Base-by-base conservation (phyloP, 768 basidiomycete species). In the Crassisporium funariophilum region DNA sequence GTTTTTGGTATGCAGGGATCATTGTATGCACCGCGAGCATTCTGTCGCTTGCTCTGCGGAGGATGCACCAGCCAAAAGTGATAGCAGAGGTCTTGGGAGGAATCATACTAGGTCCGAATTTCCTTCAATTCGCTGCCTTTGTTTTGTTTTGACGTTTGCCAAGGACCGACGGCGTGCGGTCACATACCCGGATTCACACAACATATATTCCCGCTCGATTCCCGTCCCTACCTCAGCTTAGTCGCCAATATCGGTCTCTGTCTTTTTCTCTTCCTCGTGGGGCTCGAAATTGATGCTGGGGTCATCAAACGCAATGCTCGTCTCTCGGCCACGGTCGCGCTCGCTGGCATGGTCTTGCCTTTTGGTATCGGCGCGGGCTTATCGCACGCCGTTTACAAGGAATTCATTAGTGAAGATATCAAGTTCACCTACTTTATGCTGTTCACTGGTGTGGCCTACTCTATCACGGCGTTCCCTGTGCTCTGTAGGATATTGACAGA, bases 381-480 rank as follows among this genome's bases (percentile, higher is more conserved):
- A 8, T 56, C 77, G 22, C 78, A 72, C 8, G 83, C 88, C 0
- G 60, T 97, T 5, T 98, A 93, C 70, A 66, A 71, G 9, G 59
- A 82, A 48, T 98, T 95, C 67, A 79, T 91, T 53, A 78, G 86
- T 59, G 65, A 70, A 1, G 72, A 67, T 36, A 76, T 86, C 39
- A 75, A 83, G 42, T 95, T 93, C 65, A 86, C 90, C 0, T 77
- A 95, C 63, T 98, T 98, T 66, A 84, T 97, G 80, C 82, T 99
- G 27, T 98, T 98, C 67, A 84, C 89, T 8, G 93, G 91, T 11
- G 91, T 95, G 16, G 92, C 93, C 1, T 93, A 85, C 69, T 86
- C 87, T 3, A 92, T 92, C 58, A 91, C 89, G 0, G 90, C 89
- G 0, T 90, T 92, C 52, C 90, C 91, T 1, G 86, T 93, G 2